A percentile compares a stretch with the other conserved stretches of the same genome.
phyloP scores from a whole-genome alignment of 345 rosid genomes.

The Bruguiera parviflora region DNA sequence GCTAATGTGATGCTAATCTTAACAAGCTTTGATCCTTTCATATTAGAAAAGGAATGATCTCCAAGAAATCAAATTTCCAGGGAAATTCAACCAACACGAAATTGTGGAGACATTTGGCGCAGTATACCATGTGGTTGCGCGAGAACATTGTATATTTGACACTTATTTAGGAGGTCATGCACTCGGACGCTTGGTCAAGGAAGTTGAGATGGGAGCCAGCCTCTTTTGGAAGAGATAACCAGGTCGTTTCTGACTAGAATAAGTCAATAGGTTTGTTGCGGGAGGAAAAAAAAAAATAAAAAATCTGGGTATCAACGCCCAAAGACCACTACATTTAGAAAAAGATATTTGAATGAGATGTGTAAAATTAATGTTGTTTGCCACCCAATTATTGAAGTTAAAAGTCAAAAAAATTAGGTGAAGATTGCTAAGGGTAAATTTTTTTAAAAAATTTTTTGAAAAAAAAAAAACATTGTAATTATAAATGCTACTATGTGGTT shows the following conservation, averaged over 20 bases:
- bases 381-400: conserved; percentile 11
- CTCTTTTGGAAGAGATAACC: background rate
- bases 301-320: conserved; percentile 10
- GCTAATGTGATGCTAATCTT: no score
- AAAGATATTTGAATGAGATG: background rate
- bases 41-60: no score
- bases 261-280: conserved; percentile 12
- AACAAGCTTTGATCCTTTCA: no score
- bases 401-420: conserved; percentile 21
- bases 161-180: no score
- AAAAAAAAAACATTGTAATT: background rate
- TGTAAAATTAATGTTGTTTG: background rate
- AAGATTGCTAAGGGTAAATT: background rate
- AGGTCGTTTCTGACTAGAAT: background rate
- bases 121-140: no score
- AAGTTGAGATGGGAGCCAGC: background rate
- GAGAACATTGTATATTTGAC: no score
- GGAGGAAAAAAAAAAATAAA: background rate
- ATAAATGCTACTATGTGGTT: no score
- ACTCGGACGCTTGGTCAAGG: no score
- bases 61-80: no score
- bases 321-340: background rate
- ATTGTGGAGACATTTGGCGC: no score
- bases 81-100: no score
- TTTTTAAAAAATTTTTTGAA: background rate